These are phyloP conservation scores for Heliocybe sulcata DNA, from an alignment of 1,284 basidiomycete genomes.

Conservation along the genomic window DNA sequence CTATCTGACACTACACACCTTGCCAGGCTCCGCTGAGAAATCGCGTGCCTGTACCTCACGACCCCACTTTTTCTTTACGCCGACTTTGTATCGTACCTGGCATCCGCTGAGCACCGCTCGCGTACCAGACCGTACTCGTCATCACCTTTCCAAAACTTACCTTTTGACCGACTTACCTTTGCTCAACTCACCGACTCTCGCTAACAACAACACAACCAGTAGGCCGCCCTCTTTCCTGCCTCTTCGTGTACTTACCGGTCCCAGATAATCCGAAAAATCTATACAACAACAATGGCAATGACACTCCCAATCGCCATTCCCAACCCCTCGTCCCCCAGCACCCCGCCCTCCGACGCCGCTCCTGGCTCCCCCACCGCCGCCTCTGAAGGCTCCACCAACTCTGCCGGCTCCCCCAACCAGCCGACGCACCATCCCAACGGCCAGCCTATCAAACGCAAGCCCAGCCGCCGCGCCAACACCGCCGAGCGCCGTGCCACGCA, in stretches of 20 bases:
- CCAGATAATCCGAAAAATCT: neutral
- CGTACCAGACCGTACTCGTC: conserved; percentile 18
- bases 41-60: conserved; percentile 32
- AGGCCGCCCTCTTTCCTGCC: conserved; percentile 3
- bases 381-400: conserved; percentile 4
- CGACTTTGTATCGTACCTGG: conserved; percentile 22
- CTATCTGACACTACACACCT: conserved; percentile 8
- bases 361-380: conserved; percentile 20
- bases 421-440: conserved; percentile 14
- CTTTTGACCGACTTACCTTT: neutral
- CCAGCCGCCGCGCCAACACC: conserved; percentile 80
- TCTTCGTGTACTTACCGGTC: conserved; percentile 4
- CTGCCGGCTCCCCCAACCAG: conserved; percentile 7
- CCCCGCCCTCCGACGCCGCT: conserved; percentile 31
- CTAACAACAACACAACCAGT: conserved; percentile 8
- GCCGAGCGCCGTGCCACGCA: conserved; percentile 91
- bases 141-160: conserved; percentile 1
- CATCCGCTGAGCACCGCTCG: conserved; percentile 58
- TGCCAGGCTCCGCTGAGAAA: conserved; percentile 47
- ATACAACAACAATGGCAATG: conserved; percentile 37
- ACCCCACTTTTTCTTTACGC: conserved; percentile 14
- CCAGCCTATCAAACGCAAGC: conserved; percentile 53
- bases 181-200: conserved; percentile 10
- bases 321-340: conserved; percentile 32
- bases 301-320: conserved; percentile 35